Evolutionary conservation across 1,139 yeast species (phyloP), one percentile per base, ranked within the genome.

Genomic region (Chernovozyma aurita): DNA sequence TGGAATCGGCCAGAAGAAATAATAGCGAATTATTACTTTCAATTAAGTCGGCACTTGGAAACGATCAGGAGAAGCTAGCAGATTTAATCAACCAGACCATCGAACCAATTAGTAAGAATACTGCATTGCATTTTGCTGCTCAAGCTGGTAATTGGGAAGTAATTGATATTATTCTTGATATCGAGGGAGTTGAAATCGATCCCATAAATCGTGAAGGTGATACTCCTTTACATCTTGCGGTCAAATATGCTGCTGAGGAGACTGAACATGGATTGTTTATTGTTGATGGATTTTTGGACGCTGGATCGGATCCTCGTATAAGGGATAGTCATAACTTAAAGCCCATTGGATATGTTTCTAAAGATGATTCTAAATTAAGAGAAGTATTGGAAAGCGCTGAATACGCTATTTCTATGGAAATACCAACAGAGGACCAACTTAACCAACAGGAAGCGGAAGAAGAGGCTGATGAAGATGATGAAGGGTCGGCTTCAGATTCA

Each of bases 181-280:
- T 83, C 40, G 95, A 85, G 43, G 97, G 95, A 2, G 90, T 90
- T 18, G 96, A 88, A 49, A 80, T 90, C 30, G 96, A 92, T 55
- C 92, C 95, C 0, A 57, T 63, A 32, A 85, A 85, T 57, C 68
- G 80, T 30, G 84, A 80, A 35, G 88, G 88, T 25, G 90, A 86
- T 45, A 87, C 97, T 1, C 97, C 98, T 9, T 71, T 92, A 47
- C 97, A 92, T 61, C 65, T 76, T 46, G 95, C 95, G 3, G 95
- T 83, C 11, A 76, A 76, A 46, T 88, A 85, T 53, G 70, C 90
- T 18, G 66, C 66, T 32, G 78, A 76, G 13, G 97, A 92, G 53
- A 85, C 92, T 0, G 97, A 85, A 42, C 92, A 84, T 58, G 97
- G 96, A 1, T 65, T 74, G 30, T 88, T 83, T 49, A 71, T 92